These are phyloP conservation scores for Physcia stellaris DNA, from an alignment of 495 filamentous ascomycete genomes.

Conservation along the genomic window DNA sequence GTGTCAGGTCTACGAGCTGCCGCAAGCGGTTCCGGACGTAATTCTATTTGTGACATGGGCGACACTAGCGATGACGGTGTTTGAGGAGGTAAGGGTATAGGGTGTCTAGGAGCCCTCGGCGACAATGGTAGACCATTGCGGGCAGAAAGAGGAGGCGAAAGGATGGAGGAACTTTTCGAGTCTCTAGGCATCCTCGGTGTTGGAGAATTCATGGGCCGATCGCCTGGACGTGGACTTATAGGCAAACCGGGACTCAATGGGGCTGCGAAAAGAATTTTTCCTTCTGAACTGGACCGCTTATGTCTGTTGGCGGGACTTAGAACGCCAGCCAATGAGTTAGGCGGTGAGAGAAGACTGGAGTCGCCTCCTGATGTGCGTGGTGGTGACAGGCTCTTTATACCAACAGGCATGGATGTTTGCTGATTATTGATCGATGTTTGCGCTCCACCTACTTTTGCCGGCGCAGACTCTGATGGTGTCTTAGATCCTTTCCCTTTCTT, in stretches of 20 bases:
- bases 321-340: slow-evolving; percentile 25
- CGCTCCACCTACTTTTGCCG: not conserved
- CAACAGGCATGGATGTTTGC: slow-evolving; percentile 3
- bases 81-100: slow-evolving; percentile 49
- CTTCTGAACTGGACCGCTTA: slow-evolving; percentile 15
- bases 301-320: slow-evolving; percentile 21
- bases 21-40: slow-evolving; percentile 17
- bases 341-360: slow-evolving; percentile 13
- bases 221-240: slow-evolving; percentile 74
- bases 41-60: no score
- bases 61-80: slow-evolving; percentile 45
- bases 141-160: slow-evolving; percentile 57
- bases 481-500: slow-evolving; percentile 43
- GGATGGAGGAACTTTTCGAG: slow-evolving; percentile 23
- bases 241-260: slow-evolving; percentile 81
- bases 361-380: slow-evolving; percentile 4
- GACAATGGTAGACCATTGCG: slow-evolving; percentile 50
- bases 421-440: not conserved
- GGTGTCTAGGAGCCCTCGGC: slow-evolving; percentile 53
- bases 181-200: slow-evolving; percentile 51
- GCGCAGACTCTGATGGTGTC: slow-evolving; percentile 15
- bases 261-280: slow-evolving; percentile 32
- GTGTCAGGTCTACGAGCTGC: not conserved
- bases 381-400: slow-evolving; percentile 12
- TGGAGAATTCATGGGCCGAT: slow-evolving; percentile 57